phyloP scores from a whole-genome alignment of 140 eudicot genomes.

The Eryngium alpinum region DNA sequence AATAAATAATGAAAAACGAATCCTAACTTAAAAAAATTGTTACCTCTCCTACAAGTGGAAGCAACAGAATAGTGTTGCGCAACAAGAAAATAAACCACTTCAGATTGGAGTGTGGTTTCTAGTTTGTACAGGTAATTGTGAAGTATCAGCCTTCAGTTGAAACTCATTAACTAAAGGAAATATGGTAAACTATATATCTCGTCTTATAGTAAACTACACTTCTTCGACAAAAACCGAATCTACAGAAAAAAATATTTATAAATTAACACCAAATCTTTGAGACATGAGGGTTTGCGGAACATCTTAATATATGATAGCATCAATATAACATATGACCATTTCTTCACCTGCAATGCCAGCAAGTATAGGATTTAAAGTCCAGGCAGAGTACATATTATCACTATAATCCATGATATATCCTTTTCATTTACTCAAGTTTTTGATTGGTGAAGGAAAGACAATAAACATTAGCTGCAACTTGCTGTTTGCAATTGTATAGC shows the following conservation, averaged over 20 bases:
- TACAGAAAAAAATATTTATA: background rate
- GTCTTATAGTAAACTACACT: background rate
- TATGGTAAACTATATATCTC: background rate
- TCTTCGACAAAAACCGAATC: background rate
- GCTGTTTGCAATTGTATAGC: no score
- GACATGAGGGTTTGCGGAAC: slow-evolving; percentile 60
- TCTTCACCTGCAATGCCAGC: slow-evolving; percentile 65
- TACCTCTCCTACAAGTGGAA: no score
- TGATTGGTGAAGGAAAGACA: no score
- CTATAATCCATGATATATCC: no score
- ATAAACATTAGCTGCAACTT: no score
- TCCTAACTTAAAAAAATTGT: no score
- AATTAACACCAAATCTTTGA: slow-evolving; percentile 81
- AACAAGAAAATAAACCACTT: background rate
- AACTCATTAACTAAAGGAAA: background rate
- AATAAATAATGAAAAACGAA: no score
- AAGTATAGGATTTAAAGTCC: background rate
- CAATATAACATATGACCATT: slow-evolving; percentile 82
- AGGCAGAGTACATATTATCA: background rate
- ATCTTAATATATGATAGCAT: slow-evolving; percentile 79
- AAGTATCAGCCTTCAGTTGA: background rate
- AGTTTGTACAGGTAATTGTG: background rate
- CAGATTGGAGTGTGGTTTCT: background rate
- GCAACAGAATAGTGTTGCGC: no score
- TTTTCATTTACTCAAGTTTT: no score